These are phyloP conservation scores for Aspergillus arachidicola DNA, from an alignment of 2,329 filamentous ascomycete genomes.

Conservation along the genomic window DNA sequence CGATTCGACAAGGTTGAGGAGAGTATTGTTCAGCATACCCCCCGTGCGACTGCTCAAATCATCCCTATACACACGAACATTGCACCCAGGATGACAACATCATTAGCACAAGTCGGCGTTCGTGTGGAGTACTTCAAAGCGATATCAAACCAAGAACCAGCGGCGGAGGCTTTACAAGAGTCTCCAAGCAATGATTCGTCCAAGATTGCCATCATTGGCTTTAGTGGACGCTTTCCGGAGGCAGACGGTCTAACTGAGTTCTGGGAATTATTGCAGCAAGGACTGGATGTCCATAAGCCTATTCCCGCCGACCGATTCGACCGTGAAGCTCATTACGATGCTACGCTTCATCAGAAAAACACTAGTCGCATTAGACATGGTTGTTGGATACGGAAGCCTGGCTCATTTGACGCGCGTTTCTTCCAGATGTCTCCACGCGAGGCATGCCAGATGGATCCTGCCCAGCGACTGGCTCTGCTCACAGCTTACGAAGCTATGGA, in stretches of 20 bases:
- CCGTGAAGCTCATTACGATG: slow-evolving; percentile 69
- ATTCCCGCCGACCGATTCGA: slow-evolving; percentile 60
- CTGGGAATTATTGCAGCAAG: slow-evolving; percentile 7
- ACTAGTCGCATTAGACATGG: slow-evolving; percentile 76
- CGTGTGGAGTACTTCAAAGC: background rate
- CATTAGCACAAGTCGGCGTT: background rate
- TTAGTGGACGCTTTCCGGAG: slow-evolving; percentile 10
- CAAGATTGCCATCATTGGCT: slow-evolving; percentile 12
- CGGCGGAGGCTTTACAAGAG: background rate
- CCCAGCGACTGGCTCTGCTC: slow-evolving; percentile 74
- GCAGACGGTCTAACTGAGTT: slow-evolving; percentile 1
- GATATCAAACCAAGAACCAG: background rate
- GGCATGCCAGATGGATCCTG: slow-evolving; percentile 77
- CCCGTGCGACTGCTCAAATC: background rate
- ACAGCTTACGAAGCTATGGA: slow-evolving; percentile 82
- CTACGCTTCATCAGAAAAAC: slow-evolving; percentile 72
- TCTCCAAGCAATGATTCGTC: background rate
- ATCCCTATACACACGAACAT: background rate
- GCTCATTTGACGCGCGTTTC: slow-evolving; percentile 78
- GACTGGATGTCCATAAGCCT: slow-evolving; percentile 8
- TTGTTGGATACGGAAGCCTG: slow-evolving; percentile 74
- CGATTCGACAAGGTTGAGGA: background rate
- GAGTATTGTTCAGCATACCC: background rate
- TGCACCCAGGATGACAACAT: background rate
- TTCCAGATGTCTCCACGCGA: slow-evolving; percentile 87